phyloP scores from a whole-genome alignment of 176 grass and related monocot species.

The Avena insularis region DNA sequence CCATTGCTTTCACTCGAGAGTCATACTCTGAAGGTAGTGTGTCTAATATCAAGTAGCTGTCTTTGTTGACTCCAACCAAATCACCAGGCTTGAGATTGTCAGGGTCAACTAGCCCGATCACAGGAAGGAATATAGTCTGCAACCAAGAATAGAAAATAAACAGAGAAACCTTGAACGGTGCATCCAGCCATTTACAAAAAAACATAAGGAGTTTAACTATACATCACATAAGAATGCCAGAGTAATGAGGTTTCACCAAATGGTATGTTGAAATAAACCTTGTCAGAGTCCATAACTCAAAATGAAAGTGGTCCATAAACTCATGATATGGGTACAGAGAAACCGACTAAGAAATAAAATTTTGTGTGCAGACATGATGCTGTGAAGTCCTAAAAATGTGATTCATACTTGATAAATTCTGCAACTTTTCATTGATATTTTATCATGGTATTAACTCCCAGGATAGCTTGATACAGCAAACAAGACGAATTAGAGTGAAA shows the following conservation, averaged over 20 bases:
- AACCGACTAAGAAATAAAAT: conserved; percentile 2
- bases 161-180: not conserved
- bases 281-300: not conserved
- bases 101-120: conserved; percentile 86
- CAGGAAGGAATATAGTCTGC: conserved; percentile 92
- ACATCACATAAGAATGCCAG: not conserved
- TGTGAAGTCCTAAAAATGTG: not conserved
- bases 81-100: conserved; percentile 87
- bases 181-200: not conserved
- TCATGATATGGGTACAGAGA: conserved; percentile 4
- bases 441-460: not conserved
- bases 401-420: not conserved
- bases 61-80: conserved; percentile 90
- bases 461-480: not conserved
- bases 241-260: conserved; percentile 13
- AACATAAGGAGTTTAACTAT: not conserved
- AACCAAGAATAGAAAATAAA: conserved; percentile 34
- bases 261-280: not conserved
- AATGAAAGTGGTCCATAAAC: not conserved
- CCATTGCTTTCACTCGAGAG: conserved; percentile 88
- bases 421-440: not conserved
- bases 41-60: conserved; percentile 90
- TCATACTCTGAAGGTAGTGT: conserved; percentile 88
- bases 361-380: not conserved
- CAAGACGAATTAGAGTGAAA: not conserved